Percentiles rank a stretch among this genome's conserved stretches.
phyloP scores from a whole-genome alignment of 257 asterid species.

The Lavandula angustifolia region DNA sequence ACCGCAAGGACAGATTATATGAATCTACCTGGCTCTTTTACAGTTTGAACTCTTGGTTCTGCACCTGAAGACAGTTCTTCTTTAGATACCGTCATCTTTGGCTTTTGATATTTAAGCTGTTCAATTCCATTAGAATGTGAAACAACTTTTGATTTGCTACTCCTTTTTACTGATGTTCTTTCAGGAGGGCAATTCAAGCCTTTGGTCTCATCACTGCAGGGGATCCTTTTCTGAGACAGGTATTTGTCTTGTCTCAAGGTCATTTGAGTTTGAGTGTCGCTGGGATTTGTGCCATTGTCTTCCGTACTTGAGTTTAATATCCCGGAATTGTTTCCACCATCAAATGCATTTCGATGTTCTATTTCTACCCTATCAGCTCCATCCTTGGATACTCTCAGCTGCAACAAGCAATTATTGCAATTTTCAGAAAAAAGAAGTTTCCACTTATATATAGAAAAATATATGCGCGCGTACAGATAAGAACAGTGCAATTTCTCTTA shows the following conservation, averaged over 20 bases:
- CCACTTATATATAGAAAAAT: not conserved
- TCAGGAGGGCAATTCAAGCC: constrained; percentile 41
- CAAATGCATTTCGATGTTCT: constrained; percentile 30
- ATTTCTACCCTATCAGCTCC: constrained; percentile 35
- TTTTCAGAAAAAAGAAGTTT: constrained; percentile 15
- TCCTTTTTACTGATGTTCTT: constrained; percentile 41
- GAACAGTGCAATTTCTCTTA: constrained; percentile 27
- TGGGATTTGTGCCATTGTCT: constrained; percentile 34
- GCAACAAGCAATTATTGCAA: constrained; percentile 35
- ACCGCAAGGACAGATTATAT: not conserved
- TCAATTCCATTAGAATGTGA: constrained; percentile 45
- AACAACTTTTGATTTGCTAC: constrained; percentile 42
- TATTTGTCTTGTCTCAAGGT: constrained; percentile 39
- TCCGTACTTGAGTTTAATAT: constrained; percentile 38
- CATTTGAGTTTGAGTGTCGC: constrained; percentile 33
- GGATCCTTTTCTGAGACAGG: constrained; percentile 34
- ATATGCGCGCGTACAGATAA: not conserved
- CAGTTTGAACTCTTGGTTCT: constrained; percentile 37
- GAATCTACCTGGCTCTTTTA: constrained; percentile 54
- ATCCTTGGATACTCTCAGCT: constrained; percentile 41
- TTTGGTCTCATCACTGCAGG: constrained; percentile 37
- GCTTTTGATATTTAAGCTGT: constrained; percentile 45
- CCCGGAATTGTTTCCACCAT: constrained; percentile 29
- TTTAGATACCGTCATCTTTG: constrained; percentile 44
- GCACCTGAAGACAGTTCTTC: constrained; percentile 46